Percentiles rank a stretch among this genome's conserved stretches.
phyloP scores from a whole-genome alignment of 805 yeast genomes.

The Starmera dryadoides region DNA sequence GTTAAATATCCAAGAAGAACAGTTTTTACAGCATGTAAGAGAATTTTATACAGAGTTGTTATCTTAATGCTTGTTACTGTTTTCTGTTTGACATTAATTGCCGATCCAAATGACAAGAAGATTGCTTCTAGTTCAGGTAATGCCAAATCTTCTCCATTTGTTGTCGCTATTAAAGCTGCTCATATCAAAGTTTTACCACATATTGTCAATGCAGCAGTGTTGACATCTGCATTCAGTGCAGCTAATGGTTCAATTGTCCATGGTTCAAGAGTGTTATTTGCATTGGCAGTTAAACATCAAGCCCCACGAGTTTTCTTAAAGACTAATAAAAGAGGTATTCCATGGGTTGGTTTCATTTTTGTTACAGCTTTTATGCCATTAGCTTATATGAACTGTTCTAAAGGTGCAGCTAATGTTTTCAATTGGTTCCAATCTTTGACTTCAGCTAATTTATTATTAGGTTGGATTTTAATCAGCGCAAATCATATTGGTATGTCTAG shows the following conservation, averaged over 20 bases:
- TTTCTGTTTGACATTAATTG: constrained; percentile 26
- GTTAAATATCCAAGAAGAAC: constrained; percentile 26
- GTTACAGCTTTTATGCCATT: constrained; percentile 24
- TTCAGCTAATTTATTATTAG: constrained; percentile 21
- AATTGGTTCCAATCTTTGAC: constrained; percentile 26
- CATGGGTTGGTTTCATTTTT: constrained; percentile 23
- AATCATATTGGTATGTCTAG: constrained; percentile 23
- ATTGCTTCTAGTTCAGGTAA: constrained; percentile 24
- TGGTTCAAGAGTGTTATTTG: constrained; percentile 26
- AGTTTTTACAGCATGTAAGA: constrained; percentile 24
- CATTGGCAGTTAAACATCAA: constrained; percentile 28
- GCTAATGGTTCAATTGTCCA: constrained; percentile 23
- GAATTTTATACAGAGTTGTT: constrained; percentile 23
- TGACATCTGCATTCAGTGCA: constrained; percentile 32
- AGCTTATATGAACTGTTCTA: constrained; percentile 23
- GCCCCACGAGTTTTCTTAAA: constrained; percentile 29
- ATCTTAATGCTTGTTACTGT: constrained; percentile 22
- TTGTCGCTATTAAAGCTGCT: constrained; percentile 41
- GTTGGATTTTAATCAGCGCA: constrained; percentile 23
- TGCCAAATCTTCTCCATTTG: constrained; percentile 30
- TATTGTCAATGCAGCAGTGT: constrained; percentile 30
- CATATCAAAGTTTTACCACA: constrained; percentile 27
- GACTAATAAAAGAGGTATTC: constrained; percentile 26
- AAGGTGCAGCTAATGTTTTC: constrained; percentile 22
- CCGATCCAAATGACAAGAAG: constrained; percentile 21